These are phyloP conservation scores for Nematodospora valgi DNA, from an alignment of 805 yeast species.

Conservation along the genomic window DNA sequence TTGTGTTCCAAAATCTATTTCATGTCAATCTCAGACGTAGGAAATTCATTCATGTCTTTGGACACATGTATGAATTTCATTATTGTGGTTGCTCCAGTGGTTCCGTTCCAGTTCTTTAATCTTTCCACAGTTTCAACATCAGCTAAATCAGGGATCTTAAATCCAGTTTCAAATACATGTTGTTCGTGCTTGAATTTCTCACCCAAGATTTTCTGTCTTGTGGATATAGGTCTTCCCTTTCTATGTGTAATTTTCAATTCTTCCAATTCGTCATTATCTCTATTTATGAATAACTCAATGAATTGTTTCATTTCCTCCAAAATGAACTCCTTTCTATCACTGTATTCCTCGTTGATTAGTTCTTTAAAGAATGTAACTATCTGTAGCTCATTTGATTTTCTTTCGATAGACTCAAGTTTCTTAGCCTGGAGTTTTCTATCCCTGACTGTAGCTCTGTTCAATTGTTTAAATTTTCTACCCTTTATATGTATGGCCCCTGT, in stretches of 20 bases:
- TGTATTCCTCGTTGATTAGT: conserved; percentile 11
- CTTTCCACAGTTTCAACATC: conserved; percentile 55
- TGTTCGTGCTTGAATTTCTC: conserved; percentile 58
- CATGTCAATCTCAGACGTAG: conserved; percentile 21
- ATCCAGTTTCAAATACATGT: conserved; percentile 65
- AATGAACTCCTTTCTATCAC: conserved; percentile 34
- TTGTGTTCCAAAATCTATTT: conserved; percentile 6
- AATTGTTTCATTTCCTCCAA: conserved; percentile 59
- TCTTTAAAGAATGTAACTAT: conserved; percentile 56
- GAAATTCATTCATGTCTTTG: conserved; percentile 24
- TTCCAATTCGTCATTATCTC: conserved; percentile 77
- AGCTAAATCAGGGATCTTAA: conserved; percentile 67
- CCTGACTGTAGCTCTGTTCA: conserved; percentile 83
- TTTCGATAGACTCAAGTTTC: conserved; percentile 55
- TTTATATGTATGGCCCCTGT: conserved; percentile 72
- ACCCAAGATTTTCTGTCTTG: conserved; percentile 65
- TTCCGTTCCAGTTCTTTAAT: conserved; percentile 76
- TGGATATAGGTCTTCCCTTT: conserved; percentile 82
- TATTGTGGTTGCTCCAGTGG: conserved; percentile 69
- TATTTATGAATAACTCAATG: conserved; percentile 56
- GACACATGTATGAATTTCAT: conserved; percentile 47
- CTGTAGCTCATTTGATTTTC: conserved; percentile 57
- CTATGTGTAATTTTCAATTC: conserved; percentile 60
- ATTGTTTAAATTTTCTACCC: conserved; percentile 82
- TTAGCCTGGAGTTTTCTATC: conserved; percentile 64